These are phyloP conservation scores for Exidia glandulosa DNA, from an alignment of 768 basidiomycete species.

Conservation along the genomic window DNA sequence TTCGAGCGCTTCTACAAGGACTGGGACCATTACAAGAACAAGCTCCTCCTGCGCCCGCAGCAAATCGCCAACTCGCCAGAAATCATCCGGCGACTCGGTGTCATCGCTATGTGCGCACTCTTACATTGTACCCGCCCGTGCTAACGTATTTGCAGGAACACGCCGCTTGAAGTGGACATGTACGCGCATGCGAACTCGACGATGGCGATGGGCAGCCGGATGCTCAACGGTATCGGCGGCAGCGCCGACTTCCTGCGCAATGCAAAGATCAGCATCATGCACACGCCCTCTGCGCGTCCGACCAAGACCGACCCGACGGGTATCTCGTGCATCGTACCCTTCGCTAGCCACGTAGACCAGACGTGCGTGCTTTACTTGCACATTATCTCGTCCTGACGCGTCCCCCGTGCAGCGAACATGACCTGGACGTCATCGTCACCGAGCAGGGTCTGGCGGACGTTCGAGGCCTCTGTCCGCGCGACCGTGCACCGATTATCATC, in stretches of 20 bases:
- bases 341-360: conserved; percentile 17
- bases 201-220: conserved; percentile 13
- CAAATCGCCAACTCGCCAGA: conserved; percentile 7
- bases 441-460: conserved; percentile 19
- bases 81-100: conserved; percentile 18
- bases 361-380: too few relatives aligned
- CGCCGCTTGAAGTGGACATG: conserved; percentile 17
- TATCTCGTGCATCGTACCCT: conserved; percentile 19
- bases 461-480: conserved; percentile 13
- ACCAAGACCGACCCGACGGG: conserved; percentile 17
- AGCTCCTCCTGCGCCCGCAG: not conserved
- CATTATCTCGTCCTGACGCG: too few relatives aligned
- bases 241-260: conserved; percentile 17
- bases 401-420: not conserved
- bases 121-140: too few relatives aligned
- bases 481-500: conserved; percentile 18
- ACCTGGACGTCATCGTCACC: conserved; percentile 13
- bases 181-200: conserved; percentile 19
- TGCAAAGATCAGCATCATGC: conserved; percentile 14
- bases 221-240: conserved; percentile 17
- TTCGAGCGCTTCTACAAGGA: conserved; percentile 6
- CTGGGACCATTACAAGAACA: not conserved
- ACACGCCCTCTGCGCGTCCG: conserved; percentile 13
- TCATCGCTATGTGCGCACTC: conserved; percentile 13
- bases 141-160: too few relatives aligned